Base-by-base conservation (phyloP, 306 rosid genomes). In the Castanea sativa region DNA sequence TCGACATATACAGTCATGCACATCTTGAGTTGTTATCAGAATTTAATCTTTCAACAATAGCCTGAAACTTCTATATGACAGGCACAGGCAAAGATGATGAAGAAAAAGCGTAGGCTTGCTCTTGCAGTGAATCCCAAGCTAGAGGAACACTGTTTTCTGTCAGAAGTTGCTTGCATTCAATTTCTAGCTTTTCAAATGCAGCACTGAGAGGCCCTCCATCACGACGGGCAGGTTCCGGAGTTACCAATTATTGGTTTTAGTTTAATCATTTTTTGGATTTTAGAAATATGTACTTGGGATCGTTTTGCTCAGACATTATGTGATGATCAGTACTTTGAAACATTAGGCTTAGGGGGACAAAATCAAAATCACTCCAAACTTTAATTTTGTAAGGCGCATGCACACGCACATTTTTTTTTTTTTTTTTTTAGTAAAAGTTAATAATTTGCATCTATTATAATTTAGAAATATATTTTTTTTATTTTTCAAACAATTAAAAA, bases 101-200 rank as follows among this genome's bases (percentile, higher is more conserved):
- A 25, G 59, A 53, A 41, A 52, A 27, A 63, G 1, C 27, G 76
- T 65, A 82, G 76, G 69, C 78, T 68, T 79, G 60, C 75, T 35
- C 83, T 81, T 61, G 78, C 55, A 83, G 45, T 9, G 90, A 71
- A 78, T 76, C 73, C 82, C 83, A 81, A 82, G 88, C 72, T 67
- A 85, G 64, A 76, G 85, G 86, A 60, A 67, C 69, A 0, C 85
- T 71, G 57, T 77, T 85, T 61, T 86, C 89, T 55, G 43, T 84
- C 55, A 94, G 27, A 58, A 90, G 88, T 82, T 81, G 74, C 35
- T 74, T 82, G 82, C 93, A 93, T 79, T 89, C 94, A 23, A 65
- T 73, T 83, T 90, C 94, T 21, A 95, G 88, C 64, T 86, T 90
- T 85, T 91, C 90, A 56, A 88, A 86, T 52, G 99, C 93, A 27